phyloP scores from a whole-genome alignment of 495 filamentous ascomycete species.

The Penicillium robsamsonii region DNA sequence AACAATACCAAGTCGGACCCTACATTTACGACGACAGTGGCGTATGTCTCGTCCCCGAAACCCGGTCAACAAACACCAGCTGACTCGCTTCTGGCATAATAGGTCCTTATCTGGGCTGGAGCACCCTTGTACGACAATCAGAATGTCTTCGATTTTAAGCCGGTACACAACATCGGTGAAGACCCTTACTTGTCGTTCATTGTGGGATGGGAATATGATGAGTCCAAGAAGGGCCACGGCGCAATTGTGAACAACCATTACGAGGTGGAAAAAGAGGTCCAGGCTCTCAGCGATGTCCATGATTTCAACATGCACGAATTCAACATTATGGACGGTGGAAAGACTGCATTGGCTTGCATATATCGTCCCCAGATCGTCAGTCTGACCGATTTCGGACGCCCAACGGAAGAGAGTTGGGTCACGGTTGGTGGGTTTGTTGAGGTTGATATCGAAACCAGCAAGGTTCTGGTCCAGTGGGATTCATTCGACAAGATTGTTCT shows the following conservation, averaged over 20 bases:
- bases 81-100: conserved; percentile 8
- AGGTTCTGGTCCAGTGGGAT: conserved; percentile 49
- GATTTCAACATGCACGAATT: conserved; percentile 54
- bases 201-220: conserved; percentile 38
- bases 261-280: conserved; percentile 36
- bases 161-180: conserved; percentile 36
- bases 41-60: conserved; percentile 15
- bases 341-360: conserved; percentile 46
- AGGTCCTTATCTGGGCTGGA: conserved; percentile 44
- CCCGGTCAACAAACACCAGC: neutral
- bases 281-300: conserved; percentile 36
- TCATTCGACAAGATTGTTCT: conserved; percentile 42
- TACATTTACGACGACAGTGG: conserved; percentile 46
- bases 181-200: conserved; percentile 48
- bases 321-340: conserved; percentile 41
- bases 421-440: conserved; percentile 44
- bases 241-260: conserved; percentile 38
- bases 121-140: conserved; percentile 36
- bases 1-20: conserved; percentile 44
- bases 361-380: conserved; percentile 44
- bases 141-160: conserved; percentile 43
- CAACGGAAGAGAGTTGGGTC: conserved; percentile 39
- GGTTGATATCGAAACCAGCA: conserved; percentile 45
- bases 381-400: conserved; percentile 45
- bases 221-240: conserved; percentile 32